Evolutionary conservation across 306 rosid genomes (phyloP), one percentile per base, ranked within the genome.

Genomic region (Cicer pinnatifidum): DNA sequence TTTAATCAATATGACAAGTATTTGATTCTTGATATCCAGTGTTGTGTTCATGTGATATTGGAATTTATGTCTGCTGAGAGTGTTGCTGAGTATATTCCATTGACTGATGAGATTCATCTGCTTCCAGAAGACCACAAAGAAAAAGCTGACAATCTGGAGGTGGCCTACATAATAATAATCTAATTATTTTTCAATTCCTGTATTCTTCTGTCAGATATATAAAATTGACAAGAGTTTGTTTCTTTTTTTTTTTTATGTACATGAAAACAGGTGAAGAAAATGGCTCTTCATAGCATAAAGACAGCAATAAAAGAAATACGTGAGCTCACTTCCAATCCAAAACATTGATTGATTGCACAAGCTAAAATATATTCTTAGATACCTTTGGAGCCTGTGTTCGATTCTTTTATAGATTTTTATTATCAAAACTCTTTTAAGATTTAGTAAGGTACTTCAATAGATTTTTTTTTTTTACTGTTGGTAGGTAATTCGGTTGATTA

Each of bases 61-160:
- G 90, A 95, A 70, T 95, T 95, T 67, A 71, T 95, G 59, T 95
- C 99, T 37, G 96, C 99, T 0, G 99, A 95, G 83, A 90, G 85
- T 72, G 97, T 90, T 41, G 40, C 80, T 0, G 85, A 95, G 85
- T 85, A 92, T 76, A 84, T 90, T 79, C 91, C 80, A 77, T 81
- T 95, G 82, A 80, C 80, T 19, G 91, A 95, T 58, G 97, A 90
- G 85, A 75, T 82, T 19, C 90, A 78, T 71, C 84, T 78, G 68
- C 97, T 95, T 81, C 99, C 97, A 7, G 83, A 82, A 72, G 87
- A 82, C 68, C 96, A 90, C 69, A 74, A 69, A 78, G 93, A 97
- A 44, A 90, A 85, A 87, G 86, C 80, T 48, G 92, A 91, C 81
- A 90, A 88, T 79, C 78, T 88, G 75, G 92, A 91, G 96, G 99